Evolutionary conservation across 805 yeast genomes (phyloP), one percentile per base, ranked within the genome.

Genomic region (Sporopachydermia lactativora): DNA sequence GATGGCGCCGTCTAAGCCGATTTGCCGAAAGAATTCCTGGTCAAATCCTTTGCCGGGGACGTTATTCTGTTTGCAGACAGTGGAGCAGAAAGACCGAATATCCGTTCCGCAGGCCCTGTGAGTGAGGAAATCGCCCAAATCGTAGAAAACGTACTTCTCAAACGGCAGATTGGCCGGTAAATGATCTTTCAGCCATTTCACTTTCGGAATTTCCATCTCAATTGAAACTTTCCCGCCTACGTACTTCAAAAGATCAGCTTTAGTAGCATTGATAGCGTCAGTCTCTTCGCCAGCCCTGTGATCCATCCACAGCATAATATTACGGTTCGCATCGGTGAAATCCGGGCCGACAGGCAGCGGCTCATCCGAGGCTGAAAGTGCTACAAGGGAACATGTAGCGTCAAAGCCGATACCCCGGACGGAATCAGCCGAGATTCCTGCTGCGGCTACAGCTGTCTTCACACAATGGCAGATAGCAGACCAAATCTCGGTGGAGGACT

Each of bases 181-280:
- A 59, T 92, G 69, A 58, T 81, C 78, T 58, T 89, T 89, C 54
- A 92, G 70, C 98, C 98, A 92, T 63, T 83, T 82, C 64, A 85
- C 86, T 62, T 92, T 92, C 45, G 98, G 98, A 48, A 92, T 69
- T 57, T 92, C 97, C 97, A 92, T 92, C 60, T 89, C 98, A 53
- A 92, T 81, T 39, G 96, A 86, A 96, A 92, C 89, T 52, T 77
- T 79, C 15, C 97, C 97, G 44, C 98, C 98, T 15, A 92, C 97
- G 57, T 84, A 92, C 57, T 83, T 81, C 53, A 92, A 68, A 43
- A 83, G 75, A 53, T 73, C 75, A 54, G 85, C 94, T 28, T 71
- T 70, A 0, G 95, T 81, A 35, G 78, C 73, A 60, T 89, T 89
- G 57, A 92, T 86, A 42, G 65, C 72, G 42, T 74, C 64, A 11